A percentile compares a stretch with the other conserved stretches of the same genome.
Evolutionary conservation across 1,284 basidiomycete genomes (phyloP).

Genomic region (Ceratobasidium sp.): DNA sequence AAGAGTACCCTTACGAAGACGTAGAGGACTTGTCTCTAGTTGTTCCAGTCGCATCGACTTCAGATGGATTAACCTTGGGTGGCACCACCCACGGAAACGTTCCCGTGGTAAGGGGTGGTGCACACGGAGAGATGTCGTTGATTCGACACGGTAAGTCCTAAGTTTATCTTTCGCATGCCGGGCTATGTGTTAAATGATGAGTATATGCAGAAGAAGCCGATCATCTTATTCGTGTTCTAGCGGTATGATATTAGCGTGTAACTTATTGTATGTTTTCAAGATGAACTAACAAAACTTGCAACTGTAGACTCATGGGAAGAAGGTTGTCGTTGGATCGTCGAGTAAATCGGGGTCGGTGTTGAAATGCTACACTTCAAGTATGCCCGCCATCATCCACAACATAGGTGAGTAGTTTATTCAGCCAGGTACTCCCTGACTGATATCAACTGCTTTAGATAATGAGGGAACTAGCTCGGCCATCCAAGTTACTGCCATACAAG

Average conservation of each 20-base stretch:
- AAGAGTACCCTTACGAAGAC: constrained; percentile 6
- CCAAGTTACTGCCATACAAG: not conserved
- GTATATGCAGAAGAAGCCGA: not conserved
- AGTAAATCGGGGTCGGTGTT: not conserved
- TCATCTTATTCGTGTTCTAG: not conserved
- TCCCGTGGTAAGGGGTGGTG: not conserved
- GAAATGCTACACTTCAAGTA: not conserved
- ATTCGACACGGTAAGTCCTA: constrained; percentile 3
- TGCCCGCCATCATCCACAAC: not conserved
- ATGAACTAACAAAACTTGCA: not conserved
- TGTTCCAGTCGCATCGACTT: constrained; percentile 1
- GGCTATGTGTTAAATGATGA: not conserved
- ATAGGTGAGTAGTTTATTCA: no score
- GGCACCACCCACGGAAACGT: not conserved
- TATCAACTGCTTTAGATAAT: no score
- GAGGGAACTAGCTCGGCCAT: no score
- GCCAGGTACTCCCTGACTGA: no score
- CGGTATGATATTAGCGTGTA: not conserved
- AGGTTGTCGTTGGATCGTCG: not conserved
- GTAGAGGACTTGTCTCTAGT: not conserved
- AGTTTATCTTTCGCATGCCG: not conserved
- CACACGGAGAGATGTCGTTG: not conserved
- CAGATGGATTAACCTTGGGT: not conserved
- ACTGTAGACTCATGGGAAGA: not conserved
- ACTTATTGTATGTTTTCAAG: no score